Evolutionary conservation across 345 rosid species (phyloP), one percentile per base, ranked within the genome.

Genomic region (Aquilaria yunnanensis): DNA sequence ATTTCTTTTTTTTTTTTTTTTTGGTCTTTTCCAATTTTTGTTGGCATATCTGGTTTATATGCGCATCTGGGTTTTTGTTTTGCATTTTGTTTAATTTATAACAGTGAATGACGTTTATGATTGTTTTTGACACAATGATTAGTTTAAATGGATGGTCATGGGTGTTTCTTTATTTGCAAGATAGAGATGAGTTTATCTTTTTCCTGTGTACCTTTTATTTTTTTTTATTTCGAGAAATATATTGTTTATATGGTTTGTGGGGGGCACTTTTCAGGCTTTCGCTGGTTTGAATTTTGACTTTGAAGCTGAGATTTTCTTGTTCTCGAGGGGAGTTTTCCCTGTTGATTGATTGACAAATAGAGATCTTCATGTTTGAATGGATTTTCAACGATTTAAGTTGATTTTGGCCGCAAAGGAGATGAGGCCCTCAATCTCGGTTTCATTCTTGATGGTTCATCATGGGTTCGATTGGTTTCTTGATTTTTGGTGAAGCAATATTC

Each of bases 211-310:
- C 6, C 14, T 10, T n/a, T n/a, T n/a, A n/a, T n/a, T 37, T 16
- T 23, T 41, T 16, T 34, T 23, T 48, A 62, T 12, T 49, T 50
- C 29, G 29, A 11, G 61, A n/a, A 41, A 57, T 59, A 53, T 63
- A 52, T 71, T 72, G 66, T 72, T 70, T 67, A 70, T 57, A 70
- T 70, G 77, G 77, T 66, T 65, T 5, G 63, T 51, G 63, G 60
- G 68, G 62, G 72, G 78, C 74, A 60, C 70, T 73, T 82, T 80
- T 70, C 78, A 71, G 86, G 84, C 65, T 72, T 67, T 71, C 69
- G 69, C 72, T 79, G 87, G 78, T 80, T 78, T 79, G 75, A 63
- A 56, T 70, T 63, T 76, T 72, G 75, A 74, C 82, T 76, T 62
- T 75, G 72, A 67, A 66, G 74, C 58, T 47, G 12, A 49, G 7